These are phyloP conservation scores for Colletotrichum truncatum DNA, from an alignment of 2,329 filamentous ascomycete genomes.

Conservation along the genomic window DNA sequence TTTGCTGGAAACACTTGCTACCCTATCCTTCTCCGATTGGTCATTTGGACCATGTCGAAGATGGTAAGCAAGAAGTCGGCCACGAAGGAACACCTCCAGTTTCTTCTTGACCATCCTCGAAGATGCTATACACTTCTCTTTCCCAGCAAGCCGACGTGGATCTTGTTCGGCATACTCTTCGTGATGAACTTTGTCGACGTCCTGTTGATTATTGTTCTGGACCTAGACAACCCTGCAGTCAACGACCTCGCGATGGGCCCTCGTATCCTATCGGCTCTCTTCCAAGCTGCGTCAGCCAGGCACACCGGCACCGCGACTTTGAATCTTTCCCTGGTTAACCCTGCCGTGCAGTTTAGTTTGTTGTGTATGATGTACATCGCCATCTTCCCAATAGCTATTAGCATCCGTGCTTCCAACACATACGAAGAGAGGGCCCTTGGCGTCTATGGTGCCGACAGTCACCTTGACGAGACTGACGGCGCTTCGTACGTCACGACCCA, in stretches of 20 bases:
- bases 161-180: constrained; percentile 59
- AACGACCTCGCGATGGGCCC: constrained; percentile 52
- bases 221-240: constrained; percentile 62
- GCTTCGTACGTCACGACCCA: constrained; percentile 43
- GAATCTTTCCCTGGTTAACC: constrained; percentile 56
- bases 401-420: constrained; percentile 67
- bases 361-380: constrained; percentile 75
- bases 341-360: constrained; percentile 65
- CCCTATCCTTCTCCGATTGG: constrained; percentile 64
- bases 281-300: constrained; percentile 62
- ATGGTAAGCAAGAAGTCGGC: constrained; percentile 47
- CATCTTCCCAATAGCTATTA: constrained; percentile 69
- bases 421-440: constrained; percentile 71
- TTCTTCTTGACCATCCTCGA: constrained; percentile 70
- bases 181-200: constrained; percentile 63
- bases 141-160: constrained; percentile 67
- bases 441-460: constrained; percentile 54
- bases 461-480: constrained; percentile 38
- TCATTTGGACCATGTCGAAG: constrained; percentile 65
- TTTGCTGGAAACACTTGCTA: constrained; percentile 65
- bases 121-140: constrained; percentile 72
- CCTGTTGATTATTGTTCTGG: constrained; percentile 60
- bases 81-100: constrained; percentile 57
- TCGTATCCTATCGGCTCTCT: constrained; percentile 64
- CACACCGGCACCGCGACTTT: constrained; percentile 62